These are phyloP conservation scores for Handroanthus guayacan DNA, from an alignment of 257 asterid genomes.

Conservation along the genomic window DNA sequence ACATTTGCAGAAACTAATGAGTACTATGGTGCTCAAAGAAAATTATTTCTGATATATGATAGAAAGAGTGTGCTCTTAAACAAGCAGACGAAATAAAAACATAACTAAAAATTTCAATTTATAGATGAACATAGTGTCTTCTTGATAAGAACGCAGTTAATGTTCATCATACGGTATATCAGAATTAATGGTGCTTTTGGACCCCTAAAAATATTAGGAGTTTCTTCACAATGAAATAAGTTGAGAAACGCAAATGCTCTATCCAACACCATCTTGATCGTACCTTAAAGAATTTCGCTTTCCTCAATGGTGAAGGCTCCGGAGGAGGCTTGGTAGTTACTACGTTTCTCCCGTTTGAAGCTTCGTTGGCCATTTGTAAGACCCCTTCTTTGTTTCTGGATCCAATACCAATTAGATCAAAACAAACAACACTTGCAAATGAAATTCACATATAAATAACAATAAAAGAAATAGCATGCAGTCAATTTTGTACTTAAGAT, in stretches of 20 bases:
- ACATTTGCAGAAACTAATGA: not conserved
- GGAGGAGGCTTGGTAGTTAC: conserved; percentile 85
- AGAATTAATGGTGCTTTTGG: not conserved
- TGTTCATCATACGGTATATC: no score
- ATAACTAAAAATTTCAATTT: not conserved
- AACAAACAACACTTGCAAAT: conserved; percentile 8
- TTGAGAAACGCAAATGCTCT: not conserved
- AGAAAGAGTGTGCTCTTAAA: not conserved
- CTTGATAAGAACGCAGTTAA: not conserved
- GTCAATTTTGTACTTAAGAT: not conserved
- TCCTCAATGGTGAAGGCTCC: conserved; percentile 93
- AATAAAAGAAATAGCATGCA: conserved; percentile 22
- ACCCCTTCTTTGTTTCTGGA: conserved; percentile 36
- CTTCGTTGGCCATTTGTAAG: conserved; percentile 72
- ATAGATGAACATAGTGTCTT: not conserved
- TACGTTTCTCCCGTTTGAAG: conserved; percentile 61
- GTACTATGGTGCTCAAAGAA: not conserved
- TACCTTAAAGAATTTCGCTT: conserved; percentile 91
- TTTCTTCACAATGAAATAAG: not conserved
- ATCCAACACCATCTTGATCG: not conserved
- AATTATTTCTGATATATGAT: not conserved
- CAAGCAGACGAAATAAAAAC: not conserved
- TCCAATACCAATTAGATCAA: conserved; percentile 2
- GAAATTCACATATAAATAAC: conserved; percentile 9
- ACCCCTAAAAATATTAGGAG: not conserved